Evolutionary conservation across 345 rosid species (phyloP).

Genomic region (Eucalyptus erythrocorys): DNA sequence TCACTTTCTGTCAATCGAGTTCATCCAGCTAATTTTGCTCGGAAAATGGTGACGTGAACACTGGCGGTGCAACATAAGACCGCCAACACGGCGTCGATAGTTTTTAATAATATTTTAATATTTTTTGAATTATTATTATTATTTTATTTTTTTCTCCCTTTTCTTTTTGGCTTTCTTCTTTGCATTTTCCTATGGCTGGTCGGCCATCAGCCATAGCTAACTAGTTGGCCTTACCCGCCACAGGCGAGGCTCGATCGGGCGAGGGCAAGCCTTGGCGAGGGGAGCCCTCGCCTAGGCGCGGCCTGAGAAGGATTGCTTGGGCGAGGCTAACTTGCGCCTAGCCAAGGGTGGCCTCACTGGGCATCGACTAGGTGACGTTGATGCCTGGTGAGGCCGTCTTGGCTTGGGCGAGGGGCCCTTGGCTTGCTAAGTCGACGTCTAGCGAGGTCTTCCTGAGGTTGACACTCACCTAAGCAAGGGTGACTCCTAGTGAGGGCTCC

Average conservation of each 20-base stretch:
- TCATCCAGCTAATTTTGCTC: no score
- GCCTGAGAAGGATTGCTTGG: fast-evolving
- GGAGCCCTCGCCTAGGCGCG: fast-evolving
- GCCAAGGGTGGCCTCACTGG: no score
- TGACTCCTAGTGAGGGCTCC: fast-evolving
- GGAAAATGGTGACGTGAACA: no score
- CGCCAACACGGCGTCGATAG: fast-evolving
- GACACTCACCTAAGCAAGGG: no score
- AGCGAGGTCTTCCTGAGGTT: fast-evolving
- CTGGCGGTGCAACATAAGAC: no score
- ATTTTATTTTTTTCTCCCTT: fast-evolving
- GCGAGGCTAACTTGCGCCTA: fast-evolving
- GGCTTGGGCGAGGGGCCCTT: no score
- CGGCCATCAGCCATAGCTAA: fast-evolving
- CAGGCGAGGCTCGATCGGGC: fast-evolving
- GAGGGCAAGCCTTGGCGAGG: no score
- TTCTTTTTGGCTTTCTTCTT: no score
- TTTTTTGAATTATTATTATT: no score
- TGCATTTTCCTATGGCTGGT: fast-evolving
- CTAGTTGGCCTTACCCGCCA: fast-evolving
- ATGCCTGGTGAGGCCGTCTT: fast-evolving
- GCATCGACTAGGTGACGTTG: fast-evolving
- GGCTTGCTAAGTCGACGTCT: fast-evolving
- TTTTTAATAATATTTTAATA: no score
- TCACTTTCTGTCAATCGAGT: no score